These are phyloP conservation scores for Malus sylvestris DNA, from an alignment of 306 rosid species.

Conservation along the genomic window DNA sequence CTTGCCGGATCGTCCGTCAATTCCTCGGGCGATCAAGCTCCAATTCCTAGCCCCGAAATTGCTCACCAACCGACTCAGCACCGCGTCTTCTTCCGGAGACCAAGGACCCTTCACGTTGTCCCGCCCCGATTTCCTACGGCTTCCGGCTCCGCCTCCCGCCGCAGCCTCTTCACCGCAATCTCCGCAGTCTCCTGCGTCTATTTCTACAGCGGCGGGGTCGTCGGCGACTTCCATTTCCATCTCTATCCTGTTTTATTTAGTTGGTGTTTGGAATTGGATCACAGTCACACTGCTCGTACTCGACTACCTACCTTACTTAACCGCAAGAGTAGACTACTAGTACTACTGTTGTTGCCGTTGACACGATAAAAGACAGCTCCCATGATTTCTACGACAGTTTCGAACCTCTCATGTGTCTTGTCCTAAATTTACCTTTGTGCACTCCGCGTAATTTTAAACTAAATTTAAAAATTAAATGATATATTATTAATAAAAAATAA, in stretches of 20 bases:
- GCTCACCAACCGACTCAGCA: constrained; percentile 70
- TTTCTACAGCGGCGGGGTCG: constrained; percentile 8
- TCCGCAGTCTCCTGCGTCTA: constrained; percentile 9
- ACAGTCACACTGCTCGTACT: not conserved
- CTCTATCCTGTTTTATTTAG: not conserved
- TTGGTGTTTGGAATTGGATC: not conserved
- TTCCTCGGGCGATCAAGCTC: constrained; percentile 91
- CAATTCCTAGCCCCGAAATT: constrained; percentile 89
- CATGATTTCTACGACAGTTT: too few species aligned
- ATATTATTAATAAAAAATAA: too few species aligned
- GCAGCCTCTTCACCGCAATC: constrained; percentile 53
- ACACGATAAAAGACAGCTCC: not conserved
- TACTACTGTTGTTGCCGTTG: not conserved
- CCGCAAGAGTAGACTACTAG: constrained; percentile 11
- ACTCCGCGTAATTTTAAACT: not conserved
- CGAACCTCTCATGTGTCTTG: not conserved
- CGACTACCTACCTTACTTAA: constrained; percentile 27
- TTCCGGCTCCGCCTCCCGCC: constrained; percentile 27
- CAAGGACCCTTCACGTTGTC: constrained; percentile 88
- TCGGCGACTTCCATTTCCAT: constrained; percentile 34
- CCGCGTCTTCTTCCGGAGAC: constrained; percentile 89
- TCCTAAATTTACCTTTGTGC: not conserved
- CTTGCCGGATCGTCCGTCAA: constrained; percentile 85
- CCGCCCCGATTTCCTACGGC: constrained; percentile 9
- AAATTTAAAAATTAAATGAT: too few species aligned